Base-by-base conservation (phyloP, 208 protist genomes). In the Crithidia expoeki region DNA sequence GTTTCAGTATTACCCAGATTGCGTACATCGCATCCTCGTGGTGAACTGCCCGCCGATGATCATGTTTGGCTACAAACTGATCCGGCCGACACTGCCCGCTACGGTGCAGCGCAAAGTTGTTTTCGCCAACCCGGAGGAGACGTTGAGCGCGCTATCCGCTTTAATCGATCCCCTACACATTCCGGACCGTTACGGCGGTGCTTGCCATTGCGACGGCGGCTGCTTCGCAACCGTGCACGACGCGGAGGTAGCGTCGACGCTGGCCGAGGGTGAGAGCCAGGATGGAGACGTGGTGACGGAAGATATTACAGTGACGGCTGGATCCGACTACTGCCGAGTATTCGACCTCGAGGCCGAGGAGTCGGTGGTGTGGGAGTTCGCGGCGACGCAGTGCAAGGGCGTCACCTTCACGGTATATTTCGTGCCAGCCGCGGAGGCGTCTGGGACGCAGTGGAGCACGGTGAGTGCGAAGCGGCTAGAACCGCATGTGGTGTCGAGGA, bases 1-100 rank as follows among this genome's bases (percentile, higher is more conserved):
- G 27, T 82, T 86, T 30, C 42, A 64, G 19, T 79, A 87, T 68
- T 89, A 87, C 72, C 81, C 86, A 19, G 83, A 92, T 46, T 64
- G 63, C 23, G 68, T 88, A 2, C 76, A 87, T 56, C 80, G 79
- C 53, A 70, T 92, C 30, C 63, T 86, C 16, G 71, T 83, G 19
- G 77, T 86, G 40, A 92, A 92, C 69, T 85, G 74, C 52, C 76
- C 80, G 14, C 10, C 69, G 9, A 72, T 75, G 16, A 63, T 85
- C 40, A 68, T 67, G 50, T 71, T 84, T 34, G 68, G 69, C 50
- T 92, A 77, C 64, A 80, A 76, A 38, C 51, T 92, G 16, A 46
- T 92, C 12, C 82, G 82, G 42, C 27, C 51, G 1, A 66, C 72
- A 14, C 53, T 92, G n/a, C 74, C 88, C 46, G 65, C 63, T 14